A percentile compares a stretch with the other conserved stretches of the same genome.
phyloP scores from a whole-genome alignment of 1,284 basidiomycete species.

The Heterobasidion occidentale region DNA sequence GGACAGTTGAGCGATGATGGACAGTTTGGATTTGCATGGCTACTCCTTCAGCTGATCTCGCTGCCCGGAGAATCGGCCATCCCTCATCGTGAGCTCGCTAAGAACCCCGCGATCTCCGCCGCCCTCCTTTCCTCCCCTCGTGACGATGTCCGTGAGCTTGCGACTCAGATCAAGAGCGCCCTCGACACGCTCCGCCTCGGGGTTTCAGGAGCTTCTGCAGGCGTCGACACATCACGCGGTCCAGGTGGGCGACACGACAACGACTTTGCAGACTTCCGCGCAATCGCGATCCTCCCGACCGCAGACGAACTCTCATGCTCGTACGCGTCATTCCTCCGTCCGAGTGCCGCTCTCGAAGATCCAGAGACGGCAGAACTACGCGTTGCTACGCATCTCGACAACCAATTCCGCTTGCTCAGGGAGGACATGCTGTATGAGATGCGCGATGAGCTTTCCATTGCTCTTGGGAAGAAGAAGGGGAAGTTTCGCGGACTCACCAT shows the following conservation, averaged over 20 bases:
- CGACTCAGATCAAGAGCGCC: conserved; percentile 35
- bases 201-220: conserved; percentile 9
- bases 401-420: conserved; percentile 54
- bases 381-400: conserved; percentile 45
- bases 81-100: conserved; percentile 30
- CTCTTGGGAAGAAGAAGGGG: conserved; percentile 37
- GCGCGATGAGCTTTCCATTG: conserved; percentile 46
- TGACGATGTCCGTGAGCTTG: conserved; percentile 24
- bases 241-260: conserved; percentile 64
- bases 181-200: conserved; percentile 20
- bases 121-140: conserved; percentile 28
- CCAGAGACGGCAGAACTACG: conserved; percentile 25
- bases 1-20: conserved; percentile 27
- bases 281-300: conserved; percentile 53
- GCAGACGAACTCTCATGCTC: conserved; percentile 42
- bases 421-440: conserved; percentile 64
- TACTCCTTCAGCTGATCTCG: conserved; percentile 40
- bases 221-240: conserved; percentile 15
- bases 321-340: conserved; percentile 39
- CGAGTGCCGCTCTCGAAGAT: conserved; percentile 34
- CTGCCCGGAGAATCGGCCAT: conserved; percentile 27
- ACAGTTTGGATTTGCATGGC: conserved; percentile 38
- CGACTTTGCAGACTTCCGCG: conserved; percentile 48
- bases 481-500: conserved; percentile 33
- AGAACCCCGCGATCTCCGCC: conserved; percentile 24